Evolutionary conservation across 164 flowering plant genomes (phyloP).

Genomic region (Piper betle): DNA sequence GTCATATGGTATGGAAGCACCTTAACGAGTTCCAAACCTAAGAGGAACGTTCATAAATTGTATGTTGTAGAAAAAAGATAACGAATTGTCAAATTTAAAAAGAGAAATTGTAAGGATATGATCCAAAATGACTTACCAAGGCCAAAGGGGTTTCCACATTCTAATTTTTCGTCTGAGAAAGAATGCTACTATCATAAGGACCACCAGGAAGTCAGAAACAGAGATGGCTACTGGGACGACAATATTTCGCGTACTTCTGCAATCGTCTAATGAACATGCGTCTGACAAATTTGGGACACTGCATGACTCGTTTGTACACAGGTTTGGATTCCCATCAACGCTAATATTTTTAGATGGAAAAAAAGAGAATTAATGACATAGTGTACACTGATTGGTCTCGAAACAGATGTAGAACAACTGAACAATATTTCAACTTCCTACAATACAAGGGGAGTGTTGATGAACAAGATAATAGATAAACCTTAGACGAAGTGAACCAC

Average conservation of each 20-base stretch:
- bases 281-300: neutral
- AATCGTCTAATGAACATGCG: neutral
- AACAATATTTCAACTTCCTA: neutral
- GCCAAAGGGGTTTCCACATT: neutral
- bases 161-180: neutral
- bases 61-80: too few species aligned
- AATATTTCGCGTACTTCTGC: neutral
- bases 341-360: neutral
- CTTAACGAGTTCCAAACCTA: too few species aligned
- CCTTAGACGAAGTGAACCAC: slow-evolving; percentile 1
- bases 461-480: neutral
- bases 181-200: neutral
- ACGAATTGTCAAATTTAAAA: too few species aligned
- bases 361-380: too few species aligned
- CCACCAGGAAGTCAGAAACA: neutral
- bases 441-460: neutral
- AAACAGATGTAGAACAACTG: neutral
- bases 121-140: too few species aligned
- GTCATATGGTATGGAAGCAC: too few species aligned
- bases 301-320: neutral
- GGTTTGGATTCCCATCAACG: neutral
- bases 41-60: too few species aligned
- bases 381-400: neutral
- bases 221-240: neutral
- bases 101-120: too few species aligned